phyloP scores from a whole-genome alignment of 352 stramenopile species.

The Sclerospora graminicola region DNA sequence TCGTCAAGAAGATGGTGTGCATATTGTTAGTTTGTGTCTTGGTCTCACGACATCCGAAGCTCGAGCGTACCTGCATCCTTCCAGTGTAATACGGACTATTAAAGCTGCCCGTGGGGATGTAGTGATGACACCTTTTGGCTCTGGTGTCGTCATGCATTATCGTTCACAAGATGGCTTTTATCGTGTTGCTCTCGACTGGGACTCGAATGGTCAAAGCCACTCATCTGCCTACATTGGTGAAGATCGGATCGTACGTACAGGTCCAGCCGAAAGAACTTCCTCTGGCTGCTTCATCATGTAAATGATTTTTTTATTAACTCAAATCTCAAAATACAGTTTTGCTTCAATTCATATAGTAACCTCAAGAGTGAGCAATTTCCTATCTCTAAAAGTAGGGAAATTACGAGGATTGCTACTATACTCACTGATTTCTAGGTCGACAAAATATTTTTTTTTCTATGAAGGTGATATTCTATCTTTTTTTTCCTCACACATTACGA shows the following conservation, averaged over 20 bases:
- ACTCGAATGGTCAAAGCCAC: conserved; percentile 38
- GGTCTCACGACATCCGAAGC: conserved; percentile 38
- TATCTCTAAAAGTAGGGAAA: too few relatives aligned
- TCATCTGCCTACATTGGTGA: conserved; percentile 53
- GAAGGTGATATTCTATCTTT: too few relatives aligned
- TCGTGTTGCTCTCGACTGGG: conserved; percentile 60
- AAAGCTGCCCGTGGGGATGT: conserved; percentile 66
- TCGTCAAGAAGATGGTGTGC: conserved; percentile 50
- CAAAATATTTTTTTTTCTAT: too few relatives aligned
- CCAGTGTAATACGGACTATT: conserved; percentile 38
- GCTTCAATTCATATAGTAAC: too few relatives aligned
- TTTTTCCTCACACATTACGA: too few relatives aligned
- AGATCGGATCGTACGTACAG: conserved; percentile 40
- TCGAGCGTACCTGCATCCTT: conserved; percentile 50
- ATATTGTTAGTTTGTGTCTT: conserved; percentile 58
- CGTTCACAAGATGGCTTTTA: conserved; percentile 52
- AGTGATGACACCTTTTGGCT: conserved; percentile 69
- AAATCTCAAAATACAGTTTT: too few relatives aligned
- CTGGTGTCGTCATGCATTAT: conserved; percentile 60
- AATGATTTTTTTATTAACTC: too few relatives aligned
- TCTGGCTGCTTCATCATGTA: conserved; percentile 68
- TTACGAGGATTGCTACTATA: too few relatives aligned
- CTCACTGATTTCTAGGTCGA: too few relatives aligned
- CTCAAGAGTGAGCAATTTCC: too few relatives aligned
- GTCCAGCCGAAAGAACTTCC: conserved; percentile 44